Base-by-base conservation (phyloP, 176 grass and related monocot genomes). In the Carex pumila region DNA sequence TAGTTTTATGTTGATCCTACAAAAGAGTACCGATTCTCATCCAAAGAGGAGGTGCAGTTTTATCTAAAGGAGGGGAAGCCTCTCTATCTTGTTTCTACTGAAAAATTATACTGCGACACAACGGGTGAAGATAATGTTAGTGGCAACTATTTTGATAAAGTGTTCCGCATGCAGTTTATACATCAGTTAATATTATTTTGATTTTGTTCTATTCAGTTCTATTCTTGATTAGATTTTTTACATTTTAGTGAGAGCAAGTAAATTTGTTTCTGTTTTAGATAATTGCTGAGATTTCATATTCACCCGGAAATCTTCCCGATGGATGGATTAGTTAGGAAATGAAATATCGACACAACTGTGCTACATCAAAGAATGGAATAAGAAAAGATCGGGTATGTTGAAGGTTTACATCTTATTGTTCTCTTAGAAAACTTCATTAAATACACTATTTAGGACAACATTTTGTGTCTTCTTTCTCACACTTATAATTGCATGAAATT, bases 1-100 rank as follows among this genome's bases (percentile, higher is more conserved):
- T 77, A 77, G 73, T 77, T 77, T 56, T 77, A 77, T 77, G 49
- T 77, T 77, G 73, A 77, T 52, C 73, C 73, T 17, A 77, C 22
- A 15, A 77, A 56, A 18, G 73, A 77, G 73, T 18, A 56, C 73
- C 15, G 25, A 77, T 77, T 77, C 73, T 77, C 50, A 55, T 77
- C 73, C 50, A 77, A 77, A 22, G 73, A 77, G 50, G 73, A 77
- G 50, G 73, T 77, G 50, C 73, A 32, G 50, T 34, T 56, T 77
- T 77, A 77, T 56, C 47, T 56, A 1, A 73, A 73, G 70, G 73
- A 77, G 73, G 73, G 73, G 12, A 77, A 34, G 50, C 50, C 73
- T 77, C 73, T 77, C 73, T 31, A 77, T 31, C 10, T 11, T 75
- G 45, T 21, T 75, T 34, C 50, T 32, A 77, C 31, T 18, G 21